Evolutionary conservation across 805 yeast genomes (phyloP).

Genomic region (Jamesozyma hellenica): DNA sequence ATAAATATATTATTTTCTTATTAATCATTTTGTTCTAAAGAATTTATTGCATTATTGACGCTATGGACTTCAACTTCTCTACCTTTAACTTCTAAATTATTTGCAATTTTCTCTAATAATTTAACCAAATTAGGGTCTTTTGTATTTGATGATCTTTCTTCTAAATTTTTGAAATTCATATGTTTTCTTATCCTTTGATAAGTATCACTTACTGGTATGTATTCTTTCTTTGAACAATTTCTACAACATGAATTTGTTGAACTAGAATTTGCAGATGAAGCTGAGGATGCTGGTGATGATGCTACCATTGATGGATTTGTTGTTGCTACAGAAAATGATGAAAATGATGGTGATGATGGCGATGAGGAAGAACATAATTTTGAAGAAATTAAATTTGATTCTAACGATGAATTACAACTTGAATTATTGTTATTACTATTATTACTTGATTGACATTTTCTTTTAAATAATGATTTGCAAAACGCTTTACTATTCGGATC

Average conservation of each 20-base stretch:
- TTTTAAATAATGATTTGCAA: constrained; percentile 2
- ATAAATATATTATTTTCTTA: too few species aligned
- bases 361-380: not conserved
- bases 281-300: not conserved
- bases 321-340: not conserved
- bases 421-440: not conserved
- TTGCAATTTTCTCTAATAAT: constrained; percentile 3
- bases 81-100: constrained; percentile 1
- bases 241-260: not conserved
- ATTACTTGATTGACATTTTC: too few species aligned
- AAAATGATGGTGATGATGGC: not conserved
- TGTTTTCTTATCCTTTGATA: constrained; percentile 79
- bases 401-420: not conserved
- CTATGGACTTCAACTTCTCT: constrained; percentile 1
- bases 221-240: constrained; percentile 19
- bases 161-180: constrained; percentile 27
- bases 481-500: constrained; percentile 3
- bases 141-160: not conserved
- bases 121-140: constrained; percentile 1
- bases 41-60: constrained; percentile 1
- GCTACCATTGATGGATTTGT: not conserved
- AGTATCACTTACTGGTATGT: constrained; percentile 84
- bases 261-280: not conserved
- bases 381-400: too few species aligned
- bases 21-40: too few species aligned